phyloP scores from a whole-genome alignment of 2,329 filamentous ascomycete species.

The Fusarium drepaniforme region DNA sequence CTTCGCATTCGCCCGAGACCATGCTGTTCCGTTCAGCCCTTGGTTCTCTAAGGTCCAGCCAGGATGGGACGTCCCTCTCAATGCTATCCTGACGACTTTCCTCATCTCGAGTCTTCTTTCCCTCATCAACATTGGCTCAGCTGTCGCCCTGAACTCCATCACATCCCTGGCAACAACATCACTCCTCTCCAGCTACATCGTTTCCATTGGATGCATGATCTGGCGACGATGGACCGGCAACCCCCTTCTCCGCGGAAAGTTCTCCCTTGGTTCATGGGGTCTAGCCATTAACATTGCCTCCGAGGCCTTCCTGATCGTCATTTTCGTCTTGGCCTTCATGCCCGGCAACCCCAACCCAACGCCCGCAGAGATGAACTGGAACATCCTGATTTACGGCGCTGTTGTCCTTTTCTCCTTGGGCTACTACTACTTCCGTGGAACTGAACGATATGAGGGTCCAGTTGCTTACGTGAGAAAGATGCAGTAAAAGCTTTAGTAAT shows the following conservation, averaged over 20 bases:
- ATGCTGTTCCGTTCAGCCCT: slow-evolving; percentile 36
- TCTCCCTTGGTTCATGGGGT: slow-evolving; percentile 33
- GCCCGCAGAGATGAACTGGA: slow-evolving; percentile 38
- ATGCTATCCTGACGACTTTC: slow-evolving; percentile 36
- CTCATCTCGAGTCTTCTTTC: slow-evolving; percentile 32
- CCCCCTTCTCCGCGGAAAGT: slow-evolving; percentile 31
- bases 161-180: slow-evolving; percentile 35
- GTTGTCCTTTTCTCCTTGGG: slow-evolving; percentile 19
- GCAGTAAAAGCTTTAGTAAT: not conserved
- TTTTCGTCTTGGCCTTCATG: slow-evolving; percentile 40
- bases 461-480: slow-evolving; percentile 30
- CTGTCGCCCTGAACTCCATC: slow-evolving; percentile 33
- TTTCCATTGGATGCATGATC: slow-evolving; percentile 40
- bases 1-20: slow-evolving; percentile 37
- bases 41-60: slow-evolving; percentile 34
- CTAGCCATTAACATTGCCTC: slow-evolving; percentile 33
- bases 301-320: slow-evolving; percentile 29
- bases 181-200: slow-evolving; percentile 37
- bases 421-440: slow-evolving; percentile 34
- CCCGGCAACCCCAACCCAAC: slow-evolving; percentile 33
- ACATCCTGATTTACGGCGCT: slow-evolving; percentile 27
- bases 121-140: slow-evolving; percentile 39
- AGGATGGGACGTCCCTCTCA: slow-evolving; percentile 37
- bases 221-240: slow-evolving; percentile 32
- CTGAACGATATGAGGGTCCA: slow-evolving; percentile 31